Evolutionary conservation across 2,329 filamentous ascomycete species (phyloP).

Genomic region (Exophiala sp.): DNA sequence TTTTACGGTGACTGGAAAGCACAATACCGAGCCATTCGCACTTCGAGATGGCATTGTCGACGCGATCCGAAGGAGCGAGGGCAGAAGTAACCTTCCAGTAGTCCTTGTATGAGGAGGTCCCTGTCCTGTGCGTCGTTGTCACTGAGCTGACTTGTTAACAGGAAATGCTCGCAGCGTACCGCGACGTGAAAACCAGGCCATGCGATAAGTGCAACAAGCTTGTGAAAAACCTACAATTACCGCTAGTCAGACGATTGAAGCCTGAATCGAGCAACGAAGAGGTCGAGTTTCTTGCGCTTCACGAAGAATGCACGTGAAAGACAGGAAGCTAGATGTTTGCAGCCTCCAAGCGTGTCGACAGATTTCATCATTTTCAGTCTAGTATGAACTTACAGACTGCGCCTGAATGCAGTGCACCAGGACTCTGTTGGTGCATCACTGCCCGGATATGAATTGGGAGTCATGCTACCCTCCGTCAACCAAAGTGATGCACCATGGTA

Average conservation of each 20-base stretch:
- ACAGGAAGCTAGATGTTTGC: too few relatives aligned
- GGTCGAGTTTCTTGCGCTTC: constrained; percentile 14
- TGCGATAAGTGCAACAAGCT: constrained; percentile 40
- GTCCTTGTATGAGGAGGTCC: constrained; percentile 38
- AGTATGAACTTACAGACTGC: too few relatives aligned
- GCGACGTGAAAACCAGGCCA: constrained; percentile 38
- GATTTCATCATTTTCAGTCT: too few relatives aligned
- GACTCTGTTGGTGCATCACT: too few relatives aligned
- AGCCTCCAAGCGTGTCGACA: too few relatives aligned
- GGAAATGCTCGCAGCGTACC: constrained; percentile 44
- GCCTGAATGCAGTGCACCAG: too few relatives aligned
- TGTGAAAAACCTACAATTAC: constrained; percentile 39
- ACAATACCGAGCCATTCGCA: constrained; percentile 31
- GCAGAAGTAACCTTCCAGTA: constrained; percentile 38
- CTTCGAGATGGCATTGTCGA: constrained; percentile 35
- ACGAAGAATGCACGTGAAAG: constrained; percentile 14
- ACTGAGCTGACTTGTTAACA: constrained; percentile 23
- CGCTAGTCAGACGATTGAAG: constrained; percentile 35
- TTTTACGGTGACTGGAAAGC: constrained; percentile 36
- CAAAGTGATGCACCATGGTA: too few relatives aligned
- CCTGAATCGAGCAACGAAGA: constrained; percentile 19
- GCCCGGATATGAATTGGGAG: too few relatives aligned
- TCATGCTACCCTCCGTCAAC: too few relatives aligned
- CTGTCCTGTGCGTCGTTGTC: constrained; percentile 8
- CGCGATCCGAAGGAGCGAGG: constrained; percentile 32